Percentiles rank a stretch among this genome's conserved stretches.
These are phyloP conservation scores for Lizanozyma gosingica DNA, from an alignment of 1,139 yeast species.

Conservation along the genomic window DNA sequence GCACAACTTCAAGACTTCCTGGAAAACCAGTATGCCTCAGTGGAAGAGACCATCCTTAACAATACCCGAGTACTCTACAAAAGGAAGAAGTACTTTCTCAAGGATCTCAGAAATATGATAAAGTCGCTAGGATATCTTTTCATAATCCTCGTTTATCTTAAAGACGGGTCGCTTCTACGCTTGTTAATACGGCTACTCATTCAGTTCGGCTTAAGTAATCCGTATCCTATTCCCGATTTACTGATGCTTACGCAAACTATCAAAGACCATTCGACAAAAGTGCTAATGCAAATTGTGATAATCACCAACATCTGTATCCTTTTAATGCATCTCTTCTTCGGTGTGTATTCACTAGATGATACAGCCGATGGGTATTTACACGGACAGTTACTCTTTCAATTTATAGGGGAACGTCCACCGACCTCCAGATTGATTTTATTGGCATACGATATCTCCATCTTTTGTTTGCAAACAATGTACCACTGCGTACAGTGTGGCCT, in stretches of 20 bases:
- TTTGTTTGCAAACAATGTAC: background rate
- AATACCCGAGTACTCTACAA: background rate
- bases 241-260: background rate
- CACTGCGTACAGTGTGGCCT: background rate
- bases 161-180: background rate
- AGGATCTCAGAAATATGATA: background rate
- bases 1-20: background rate
- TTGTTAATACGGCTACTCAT: background rate
- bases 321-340: background rate
- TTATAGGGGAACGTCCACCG: conserved; percentile 1
- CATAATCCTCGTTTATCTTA: background rate
- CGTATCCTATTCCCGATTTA: background rate
- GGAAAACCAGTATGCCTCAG: background rate
- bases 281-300: background rate
- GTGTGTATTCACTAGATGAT: background rate
- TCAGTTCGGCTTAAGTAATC: background rate
- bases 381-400: conserved; percentile 1
- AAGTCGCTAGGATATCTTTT: background rate
- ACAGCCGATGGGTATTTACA: conserved; percentile 1
- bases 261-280: background rate
- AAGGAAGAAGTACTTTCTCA: background rate
- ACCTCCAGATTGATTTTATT: background rate
- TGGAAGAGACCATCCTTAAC: conserved; percentile 3
- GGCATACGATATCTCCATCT: background rate
- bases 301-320: background rate